Conservation (phyloP, 2,329 filamentous ascomycete species). For the Ophiostoma sp. region DNA sequence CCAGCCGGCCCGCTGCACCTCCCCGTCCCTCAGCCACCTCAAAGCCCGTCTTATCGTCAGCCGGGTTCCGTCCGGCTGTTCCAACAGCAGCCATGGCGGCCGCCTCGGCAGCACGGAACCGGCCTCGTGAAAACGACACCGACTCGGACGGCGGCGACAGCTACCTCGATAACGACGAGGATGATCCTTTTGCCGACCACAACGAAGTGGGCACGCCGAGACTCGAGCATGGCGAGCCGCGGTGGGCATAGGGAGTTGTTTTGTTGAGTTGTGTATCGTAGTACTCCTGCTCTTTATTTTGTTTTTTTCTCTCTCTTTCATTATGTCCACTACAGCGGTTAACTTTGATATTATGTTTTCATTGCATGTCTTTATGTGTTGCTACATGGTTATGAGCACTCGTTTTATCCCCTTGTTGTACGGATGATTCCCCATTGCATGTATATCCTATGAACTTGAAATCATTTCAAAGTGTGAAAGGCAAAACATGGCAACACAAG, state of each 20-base stretch:
- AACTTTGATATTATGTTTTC: not conserved
- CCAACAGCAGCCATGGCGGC: conserved; percentile 20
- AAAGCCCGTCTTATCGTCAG: conserved; percentile 37
- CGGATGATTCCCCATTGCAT: too few species aligned
- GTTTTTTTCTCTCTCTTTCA: too few species aligned
- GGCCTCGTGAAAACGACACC: conserved; percentile 27
- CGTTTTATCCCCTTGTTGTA: too few species aligned
- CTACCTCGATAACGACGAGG: conserved; percentile 63
- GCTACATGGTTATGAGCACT: too few species aligned
- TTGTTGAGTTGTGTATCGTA: not conserved
- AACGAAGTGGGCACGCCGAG: conserved; percentile 55
- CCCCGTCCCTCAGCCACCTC: conserved; percentile 43
- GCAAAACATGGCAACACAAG: too few species aligned
- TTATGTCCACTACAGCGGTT: not conserved
- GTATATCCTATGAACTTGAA: too few species aligned
- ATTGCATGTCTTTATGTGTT: too few species aligned
- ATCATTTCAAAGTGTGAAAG: too few species aligned
- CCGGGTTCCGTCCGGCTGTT: conserved; percentile 14
- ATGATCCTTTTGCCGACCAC: conserved; percentile 79
- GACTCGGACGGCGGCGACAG: conserved; percentile 51
- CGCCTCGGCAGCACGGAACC: conserved; percentile 40
- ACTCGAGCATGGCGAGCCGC: conserved; percentile 37
- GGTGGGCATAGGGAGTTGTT: conserved; percentile 29
- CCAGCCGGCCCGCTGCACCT: conserved; percentile 41
- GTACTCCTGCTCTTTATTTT: not conserved